Conservation (phyloP, 2,329 filamentous ascomycete species). For the Dactylella cylindrospora region DNA sequence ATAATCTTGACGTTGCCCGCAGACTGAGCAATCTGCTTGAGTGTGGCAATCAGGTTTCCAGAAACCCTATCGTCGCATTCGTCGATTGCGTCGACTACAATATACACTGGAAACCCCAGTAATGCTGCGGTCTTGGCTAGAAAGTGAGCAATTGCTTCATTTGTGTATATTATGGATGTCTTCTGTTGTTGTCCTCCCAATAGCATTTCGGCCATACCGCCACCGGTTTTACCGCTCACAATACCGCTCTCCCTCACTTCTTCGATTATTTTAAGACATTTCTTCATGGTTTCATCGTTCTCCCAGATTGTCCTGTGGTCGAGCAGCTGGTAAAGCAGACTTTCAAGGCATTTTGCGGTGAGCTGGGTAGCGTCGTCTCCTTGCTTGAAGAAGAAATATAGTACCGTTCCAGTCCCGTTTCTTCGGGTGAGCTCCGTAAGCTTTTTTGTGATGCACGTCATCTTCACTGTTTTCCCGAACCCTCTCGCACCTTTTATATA, state of each 20-base stretch:
- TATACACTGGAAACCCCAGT: background rate
- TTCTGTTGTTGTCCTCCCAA: too few relatives aligned
- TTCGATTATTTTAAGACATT: constrained; percentile 2
- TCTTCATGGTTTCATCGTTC: background rate
- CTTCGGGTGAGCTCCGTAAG: background rate
- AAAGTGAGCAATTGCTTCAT: background rate
- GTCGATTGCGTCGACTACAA: constrained; percentile 7
- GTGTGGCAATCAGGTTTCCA: background rate
- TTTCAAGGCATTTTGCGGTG: background rate
- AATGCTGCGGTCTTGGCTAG: background rate
- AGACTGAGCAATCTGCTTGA: background rate
- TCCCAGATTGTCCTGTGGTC: background rate
- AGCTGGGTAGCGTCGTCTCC: background rate
- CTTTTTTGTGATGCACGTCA: constrained; percentile 8
- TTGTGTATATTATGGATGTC: background rate
- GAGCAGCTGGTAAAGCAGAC: constrained; percentile 6
- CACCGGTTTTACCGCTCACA: too few relatives aligned
- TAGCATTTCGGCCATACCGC: too few relatives aligned
- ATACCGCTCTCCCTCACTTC: too few relatives aligned
- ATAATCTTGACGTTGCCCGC: background rate
- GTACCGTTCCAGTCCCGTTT: background rate
- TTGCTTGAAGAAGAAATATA: constrained; percentile 15
- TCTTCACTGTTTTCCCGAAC: constrained; percentile 20
- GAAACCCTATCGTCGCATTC: constrained; percentile 11
- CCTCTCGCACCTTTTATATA: constrained; percentile 9